Conservation (phyloP, 805 yeast genomes). For the Myxozyma lipomycoides region DNA sequence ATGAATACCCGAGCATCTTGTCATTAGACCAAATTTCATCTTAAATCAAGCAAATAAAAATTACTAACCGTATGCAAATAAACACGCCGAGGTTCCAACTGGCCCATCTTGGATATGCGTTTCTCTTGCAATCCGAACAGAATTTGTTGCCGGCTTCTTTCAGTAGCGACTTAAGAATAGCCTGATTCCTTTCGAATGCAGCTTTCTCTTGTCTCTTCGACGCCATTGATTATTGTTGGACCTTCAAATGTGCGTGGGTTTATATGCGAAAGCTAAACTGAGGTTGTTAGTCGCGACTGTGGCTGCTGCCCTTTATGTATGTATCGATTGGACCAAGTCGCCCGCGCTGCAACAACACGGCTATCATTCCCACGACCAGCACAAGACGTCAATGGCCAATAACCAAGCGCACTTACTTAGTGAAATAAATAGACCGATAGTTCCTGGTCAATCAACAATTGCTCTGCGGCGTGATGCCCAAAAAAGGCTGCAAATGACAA, state of each 20-base stretch:
- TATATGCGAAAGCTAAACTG: neutral
- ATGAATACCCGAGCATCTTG: conserved; percentile 92
- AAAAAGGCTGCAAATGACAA: no score
- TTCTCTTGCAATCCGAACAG: conserved; percentile 89
- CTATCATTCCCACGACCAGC: neutral
- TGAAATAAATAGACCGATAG: no score
- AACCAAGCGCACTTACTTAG: neutral
- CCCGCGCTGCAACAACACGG: neutral
- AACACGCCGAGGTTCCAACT: conserved; percentile 93
- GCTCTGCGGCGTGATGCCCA: no score
- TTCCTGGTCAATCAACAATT: no score
- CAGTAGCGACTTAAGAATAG: conserved; percentile 67
- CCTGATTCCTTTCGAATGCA: conserved; percentile 53
- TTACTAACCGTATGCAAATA: conserved; percentile 58
- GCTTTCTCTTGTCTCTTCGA: conserved; percentile 31
- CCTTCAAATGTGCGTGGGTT: neutral
- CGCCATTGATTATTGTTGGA: conserved; percentile 11
- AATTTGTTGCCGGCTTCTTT: conserved; percentile 70
- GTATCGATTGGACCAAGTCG: neutral
- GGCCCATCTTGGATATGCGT: conserved; percentile 96
- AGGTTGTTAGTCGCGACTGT: neutral
- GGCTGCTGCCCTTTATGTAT: neutral
- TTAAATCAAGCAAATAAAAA: neutral
- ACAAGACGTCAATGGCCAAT: neutral
- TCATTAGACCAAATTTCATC: neutral